Percentiles rank a stretch among this genome's conserved stretches.
Conservation (phyloP, 2,329 filamentous ascomycete species). For the Aspergillus proliferans region DNA sequence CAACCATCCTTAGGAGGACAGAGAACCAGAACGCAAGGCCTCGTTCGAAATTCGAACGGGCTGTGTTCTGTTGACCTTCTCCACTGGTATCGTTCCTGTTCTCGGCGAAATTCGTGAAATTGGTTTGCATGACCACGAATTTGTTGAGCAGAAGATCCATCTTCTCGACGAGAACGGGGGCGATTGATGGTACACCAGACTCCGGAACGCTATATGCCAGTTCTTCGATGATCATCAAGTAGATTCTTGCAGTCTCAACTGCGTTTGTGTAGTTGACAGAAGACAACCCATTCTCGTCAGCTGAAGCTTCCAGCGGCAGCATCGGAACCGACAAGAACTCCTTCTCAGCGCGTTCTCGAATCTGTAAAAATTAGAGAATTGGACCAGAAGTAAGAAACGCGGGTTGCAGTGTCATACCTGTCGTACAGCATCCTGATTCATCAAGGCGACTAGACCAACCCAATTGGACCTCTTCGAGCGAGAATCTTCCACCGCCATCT, state of each 20-base stretch:
- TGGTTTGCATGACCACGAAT: conserved; percentile 25
- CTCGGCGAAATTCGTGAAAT: conserved; percentile 13
- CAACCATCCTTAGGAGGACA: conserved; percentile 34
- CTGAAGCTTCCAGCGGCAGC: conserved; percentile 16
- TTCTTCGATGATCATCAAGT: conserved; percentile 35
- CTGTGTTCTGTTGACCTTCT: conserved; percentile 9
- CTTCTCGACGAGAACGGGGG: conserved; percentile 33
- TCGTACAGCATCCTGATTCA: conserved; percentile 32
- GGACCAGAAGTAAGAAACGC: not conserved
- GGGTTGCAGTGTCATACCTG: conserved; percentile 20
- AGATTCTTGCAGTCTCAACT: conserved; percentile 29
- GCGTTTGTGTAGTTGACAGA: conserved; percentile 11
- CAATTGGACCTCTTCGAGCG: conserved; percentile 30
- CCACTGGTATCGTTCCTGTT: conserved; percentile 8
- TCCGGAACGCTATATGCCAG: conserved; percentile 33
- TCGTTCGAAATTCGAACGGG: conserved; percentile 22
- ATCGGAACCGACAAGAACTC: conserved; percentile 33
- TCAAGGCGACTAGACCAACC: conserved; percentile 34
- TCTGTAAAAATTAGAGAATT: conserved; percentile 20
- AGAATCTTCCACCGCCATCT: conserved; percentile 31
- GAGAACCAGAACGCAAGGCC: conserved; percentile 36
- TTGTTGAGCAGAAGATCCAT: conserved; percentile 35
- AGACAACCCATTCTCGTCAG: conserved; percentile 6
- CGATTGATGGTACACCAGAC: conserved; percentile 24
- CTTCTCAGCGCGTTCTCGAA: conserved; percentile 37